A percentile compares a stretch with the other conserved stretches of the same genome.
phyloP scores from a whole-genome alignment of 345 rosid genomes.

The Citrus trifoliata region DNA sequence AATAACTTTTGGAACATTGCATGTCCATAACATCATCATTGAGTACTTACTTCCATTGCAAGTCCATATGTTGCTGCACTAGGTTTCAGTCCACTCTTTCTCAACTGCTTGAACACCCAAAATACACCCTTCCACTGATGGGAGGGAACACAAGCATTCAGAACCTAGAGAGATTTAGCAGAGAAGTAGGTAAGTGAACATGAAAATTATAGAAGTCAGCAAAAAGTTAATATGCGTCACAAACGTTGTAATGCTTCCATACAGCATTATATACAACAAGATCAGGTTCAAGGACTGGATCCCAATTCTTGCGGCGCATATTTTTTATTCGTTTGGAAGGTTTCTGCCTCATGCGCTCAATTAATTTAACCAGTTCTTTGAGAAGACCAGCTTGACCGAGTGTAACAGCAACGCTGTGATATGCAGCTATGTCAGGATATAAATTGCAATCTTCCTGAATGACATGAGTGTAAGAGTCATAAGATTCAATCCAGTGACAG shows the following conservation, averaged over 20 bases:
- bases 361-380: constrained; percentile 63
- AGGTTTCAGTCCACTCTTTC: constrained; percentile 77
- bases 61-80: constrained; percentile 94
- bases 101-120: constrained; percentile 83
- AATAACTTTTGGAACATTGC: not conserved
- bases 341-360: constrained; percentile 78
- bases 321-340: constrained; percentile 46
- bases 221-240: not conserved
- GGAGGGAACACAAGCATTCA: constrained; percentile 85
- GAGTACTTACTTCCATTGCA: constrained; percentile 84
- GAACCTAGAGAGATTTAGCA: constrained; percentile 39
- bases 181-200: not conserved
- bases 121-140: constrained; percentile 88
- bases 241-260: constrained; percentile 31
- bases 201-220: not conserved
- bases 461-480: constrained; percentile 25
- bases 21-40: not conserved
- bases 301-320: constrained; percentile 60
- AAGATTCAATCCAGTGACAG: constrained; percentile 31
- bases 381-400: constrained; percentile 87
- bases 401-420: constrained; percentile 73
- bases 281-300: constrained; percentile 85
- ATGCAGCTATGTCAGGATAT: constrained; percentile 94
- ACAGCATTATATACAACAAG: constrained; percentile 91
- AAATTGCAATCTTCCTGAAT: constrained; percentile 65